Evolutionary conservation across 352 stramenopile genomes (phyloP), one percentile per base, ranked within the genome.

Genomic region (Pythium periplocum): DNA sequence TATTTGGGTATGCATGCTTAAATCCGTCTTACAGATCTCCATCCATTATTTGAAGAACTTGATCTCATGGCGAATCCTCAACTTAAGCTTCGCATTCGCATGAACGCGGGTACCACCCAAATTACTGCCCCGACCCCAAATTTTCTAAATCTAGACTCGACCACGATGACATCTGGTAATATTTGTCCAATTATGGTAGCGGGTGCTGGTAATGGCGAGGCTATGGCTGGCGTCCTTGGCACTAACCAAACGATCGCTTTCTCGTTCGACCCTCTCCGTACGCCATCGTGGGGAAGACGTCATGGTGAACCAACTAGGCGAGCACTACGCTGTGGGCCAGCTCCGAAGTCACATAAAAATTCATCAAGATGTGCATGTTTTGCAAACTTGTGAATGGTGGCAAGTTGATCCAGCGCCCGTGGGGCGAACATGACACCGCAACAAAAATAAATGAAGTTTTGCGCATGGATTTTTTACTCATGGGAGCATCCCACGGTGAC

Each of bases 21-120:
- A 26, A 26, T 26, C 17, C 17, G 17, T 26, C 17, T 26, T 26
- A 26, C 17, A 26, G 17, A 26, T 26, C 17, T 26, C 17, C 0
- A 26, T 26, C 17, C 17, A 26, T 26, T 26, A 26, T 26, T 26
- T 26, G 17, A 65, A 48, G 51, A 60, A 53, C 45, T 65, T 8
- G 58, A 65, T 60, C 43, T 65, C 2, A 40, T 65, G 41, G 51
- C 40, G 40, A 65, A 65, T 49, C 58, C 58, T 53, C 47, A 51
- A 40, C 6, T 65, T 2, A 65, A 65, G 32, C 30, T 65, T 7
- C 11, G 30, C 11, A 43, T 59, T 35, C 36, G 46, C 33, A 37
- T 55, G 2, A 65, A 65, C 42, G 4, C 45, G 30, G 58, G 58
- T 40, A 51, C 17, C n/a, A 36, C 6, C 46, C 47, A 53, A 41